These are phyloP conservation scores for Striga hermonthica DNA, from an alignment of 305 asterid genomes.

Conservation along the genomic window DNA sequence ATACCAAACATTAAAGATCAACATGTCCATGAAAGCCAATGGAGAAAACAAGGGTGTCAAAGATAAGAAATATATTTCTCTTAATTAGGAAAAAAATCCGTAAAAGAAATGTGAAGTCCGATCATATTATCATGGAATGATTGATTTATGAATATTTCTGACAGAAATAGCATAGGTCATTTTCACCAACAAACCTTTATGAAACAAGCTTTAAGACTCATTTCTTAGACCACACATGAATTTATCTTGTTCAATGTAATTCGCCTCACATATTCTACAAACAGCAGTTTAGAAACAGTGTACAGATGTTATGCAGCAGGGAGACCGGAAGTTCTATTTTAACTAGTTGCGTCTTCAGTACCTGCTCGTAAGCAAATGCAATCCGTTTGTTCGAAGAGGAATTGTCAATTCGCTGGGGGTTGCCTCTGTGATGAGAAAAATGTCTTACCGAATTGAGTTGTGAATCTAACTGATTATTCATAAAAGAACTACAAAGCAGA, in stretches of 20 bases:
- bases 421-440: conserved; percentile 56
- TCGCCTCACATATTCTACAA: too few relatives aligned
- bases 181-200: background rate
- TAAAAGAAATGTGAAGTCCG: too few relatives aligned
- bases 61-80: too few relatives aligned
- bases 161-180: background rate
- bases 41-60: too few relatives aligned
- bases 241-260: too few relatives aligned
- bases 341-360: conserved; percentile 32
- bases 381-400: conserved; percentile 75
- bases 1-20: too few relatives aligned
- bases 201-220: conserved; percentile 1
- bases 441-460: conserved; percentile 1
- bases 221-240: background rate
- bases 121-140: too few relatives aligned
- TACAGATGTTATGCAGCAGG: background rate
- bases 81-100: too few relatives aligned
- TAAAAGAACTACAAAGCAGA: background rate
- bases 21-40: too few relatives aligned
- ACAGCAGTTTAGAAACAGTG: background rate
- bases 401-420: conserved; percentile 91
- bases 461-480: too few relatives aligned
- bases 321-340: conserved; percentile 10
- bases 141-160: background rate
- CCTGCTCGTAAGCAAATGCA: conserved; percentile 88